These are phyloP conservation scores for Aspergillus fischeri DNA, from an alignment of 2,329 filamentous ascomycete genomes.

Conservation along the genomic window DNA sequence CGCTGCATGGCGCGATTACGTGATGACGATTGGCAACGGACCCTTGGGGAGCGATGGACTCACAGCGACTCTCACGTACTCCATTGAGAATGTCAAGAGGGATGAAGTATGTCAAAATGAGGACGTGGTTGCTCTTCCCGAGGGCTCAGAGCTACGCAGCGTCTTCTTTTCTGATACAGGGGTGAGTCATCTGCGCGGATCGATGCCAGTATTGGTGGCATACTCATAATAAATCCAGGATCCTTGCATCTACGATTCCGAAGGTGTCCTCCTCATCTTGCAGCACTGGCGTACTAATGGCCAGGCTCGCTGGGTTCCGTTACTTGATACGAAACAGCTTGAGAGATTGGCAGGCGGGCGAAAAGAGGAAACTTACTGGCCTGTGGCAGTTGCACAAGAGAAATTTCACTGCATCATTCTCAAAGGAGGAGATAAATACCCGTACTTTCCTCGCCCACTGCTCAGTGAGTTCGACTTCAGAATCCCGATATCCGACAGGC, in stretches of 20 bases:
- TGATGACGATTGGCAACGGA: constrained; percentile 94
- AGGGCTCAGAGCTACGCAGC: constrained; percentile 67
- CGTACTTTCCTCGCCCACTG: constrained; percentile 85
- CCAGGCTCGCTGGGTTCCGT: constrained; percentile 84
- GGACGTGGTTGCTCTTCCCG: constrained; percentile 80
- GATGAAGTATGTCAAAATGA: constrained; percentile 94
- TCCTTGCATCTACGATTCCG: constrained; percentile 92
- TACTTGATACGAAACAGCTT: constrained; percentile 83
- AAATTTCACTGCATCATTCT: constrained; percentile 99
- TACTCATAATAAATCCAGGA: constrained; percentile 52
- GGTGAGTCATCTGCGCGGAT: constrained; percentile 46
- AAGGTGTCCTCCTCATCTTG: constrained; percentile 80
- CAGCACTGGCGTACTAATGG: constrained; percentile 85
- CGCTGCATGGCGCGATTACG: constrained; percentile 90
- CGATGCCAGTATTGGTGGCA: neutral
- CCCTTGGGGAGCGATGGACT: constrained; percentile 73
- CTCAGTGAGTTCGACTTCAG: constrained; percentile 92
- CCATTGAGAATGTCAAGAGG: constrained; percentile 88
- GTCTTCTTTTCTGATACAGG: constrained; percentile 91
- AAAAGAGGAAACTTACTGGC: constrained; percentile 90
- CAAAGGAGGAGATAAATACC: constrained; percentile 88
- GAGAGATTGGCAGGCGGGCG: constrained; percentile 76
- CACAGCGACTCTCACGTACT: constrained; percentile 71
- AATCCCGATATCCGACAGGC: constrained; percentile 66
- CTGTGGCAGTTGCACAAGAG: constrained; percentile 83